Percentiles rank a stretch among this genome's conserved stretches.
These are phyloP conservation scores for Aspergillus intermedius DNA, from an alignment of 2,329 filamentous ascomycete species.

Conservation along the genomic window DNA sequence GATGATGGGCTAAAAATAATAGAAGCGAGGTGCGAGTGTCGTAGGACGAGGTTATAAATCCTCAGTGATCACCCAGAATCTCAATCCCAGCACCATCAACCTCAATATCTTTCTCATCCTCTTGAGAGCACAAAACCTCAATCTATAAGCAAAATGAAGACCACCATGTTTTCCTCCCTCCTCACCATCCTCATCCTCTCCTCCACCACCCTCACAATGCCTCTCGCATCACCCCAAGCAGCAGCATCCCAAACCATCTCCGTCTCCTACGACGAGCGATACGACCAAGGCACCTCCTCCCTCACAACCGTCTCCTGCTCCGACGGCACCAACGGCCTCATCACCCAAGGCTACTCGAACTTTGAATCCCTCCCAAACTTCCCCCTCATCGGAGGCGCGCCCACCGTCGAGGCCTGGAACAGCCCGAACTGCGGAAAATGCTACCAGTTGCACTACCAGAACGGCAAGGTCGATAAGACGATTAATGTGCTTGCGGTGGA, in stretches of 20 bases:
- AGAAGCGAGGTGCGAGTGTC: background rate
- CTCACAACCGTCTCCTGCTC: conserved; percentile 48
- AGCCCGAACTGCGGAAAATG: conserved; percentile 47
- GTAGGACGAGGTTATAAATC: background rate
- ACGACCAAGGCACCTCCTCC: conserved; percentile 55
- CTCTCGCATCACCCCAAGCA: conserved; percentile 7
- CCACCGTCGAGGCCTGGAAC: conserved; percentile 44
- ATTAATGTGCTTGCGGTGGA: conserved; percentile 48
- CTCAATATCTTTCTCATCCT: background rate
- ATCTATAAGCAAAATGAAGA: conserved; percentile 20
- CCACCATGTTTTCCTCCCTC: conserved; percentile 9
- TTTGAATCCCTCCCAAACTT: conserved; percentile 42
- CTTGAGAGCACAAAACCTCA: background rate
- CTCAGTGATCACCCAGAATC: background rate
- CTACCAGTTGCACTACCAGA: conserved; percentile 45
- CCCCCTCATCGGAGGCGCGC: conserved; percentile 45
- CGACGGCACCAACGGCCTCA: conserved; percentile 30
- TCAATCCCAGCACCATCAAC: background rate
- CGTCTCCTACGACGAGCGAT: conserved; percentile 67
- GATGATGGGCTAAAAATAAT: background rate
- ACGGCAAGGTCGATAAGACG: conserved; percentile 27
- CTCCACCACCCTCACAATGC: conserved; percentile 17
- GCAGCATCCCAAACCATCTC: conserved; percentile 19
- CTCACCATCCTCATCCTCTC: conserved; percentile 19
- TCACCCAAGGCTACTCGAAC: conserved; percentile 28